Conservation (phyloP, 2,329 filamentous ascomycete species). For the Nigrograna mackinnonii region DNA sequence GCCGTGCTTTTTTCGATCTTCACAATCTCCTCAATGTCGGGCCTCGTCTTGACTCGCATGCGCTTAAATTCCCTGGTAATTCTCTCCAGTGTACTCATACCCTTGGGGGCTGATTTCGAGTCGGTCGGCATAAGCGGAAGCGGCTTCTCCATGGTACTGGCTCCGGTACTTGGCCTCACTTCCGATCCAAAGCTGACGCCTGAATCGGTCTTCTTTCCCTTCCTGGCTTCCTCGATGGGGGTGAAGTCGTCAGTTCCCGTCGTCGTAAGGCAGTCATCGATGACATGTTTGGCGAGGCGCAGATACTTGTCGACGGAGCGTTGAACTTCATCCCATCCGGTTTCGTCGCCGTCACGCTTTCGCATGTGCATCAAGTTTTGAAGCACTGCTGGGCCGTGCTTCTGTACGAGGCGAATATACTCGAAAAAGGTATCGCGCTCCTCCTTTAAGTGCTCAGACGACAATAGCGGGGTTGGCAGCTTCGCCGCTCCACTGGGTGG, state of each 20-base stretch:
- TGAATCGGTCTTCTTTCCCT: conserved; percentile 64
- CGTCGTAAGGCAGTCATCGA: conserved; percentile 61
- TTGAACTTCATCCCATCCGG: conserved; percentile 57
- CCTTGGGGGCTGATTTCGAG: conserved; percentile 25
- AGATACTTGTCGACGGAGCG: conserved; percentile 62
- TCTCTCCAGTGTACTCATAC: conserved; percentile 59
- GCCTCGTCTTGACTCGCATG: conserved; percentile 57
- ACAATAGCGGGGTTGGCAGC: conserved; percentile 56
- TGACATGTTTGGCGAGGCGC: conserved; percentile 61
- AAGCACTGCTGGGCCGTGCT: conserved; percentile 57
- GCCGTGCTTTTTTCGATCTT: conserved; percentile 27
- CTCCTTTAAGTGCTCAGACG: conserved; percentile 53
- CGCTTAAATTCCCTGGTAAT: conserved; percentile 62
- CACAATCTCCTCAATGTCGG: conserved; percentile 54
- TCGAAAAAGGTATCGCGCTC: conserved; percentile 67
- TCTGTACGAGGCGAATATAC: conserved; percentile 63
- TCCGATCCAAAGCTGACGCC: conserved; percentile 62
- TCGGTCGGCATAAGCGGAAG: conserved; percentile 19
- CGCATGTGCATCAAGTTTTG: conserved; percentile 58
- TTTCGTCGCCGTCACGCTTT: conserved; percentile 54
- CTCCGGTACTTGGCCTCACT: conserved; percentile 31
- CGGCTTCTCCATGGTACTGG: conserved; percentile 27
- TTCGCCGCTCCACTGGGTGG: conserved; percentile 38
- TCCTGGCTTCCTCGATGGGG: conserved; percentile 37
- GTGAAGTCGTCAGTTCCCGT: conserved; percentile 38